These are phyloP conservation scores for Candida ficus DNA, from an alignment of 805 yeast genomes.

Conservation along the genomic window DNA sequence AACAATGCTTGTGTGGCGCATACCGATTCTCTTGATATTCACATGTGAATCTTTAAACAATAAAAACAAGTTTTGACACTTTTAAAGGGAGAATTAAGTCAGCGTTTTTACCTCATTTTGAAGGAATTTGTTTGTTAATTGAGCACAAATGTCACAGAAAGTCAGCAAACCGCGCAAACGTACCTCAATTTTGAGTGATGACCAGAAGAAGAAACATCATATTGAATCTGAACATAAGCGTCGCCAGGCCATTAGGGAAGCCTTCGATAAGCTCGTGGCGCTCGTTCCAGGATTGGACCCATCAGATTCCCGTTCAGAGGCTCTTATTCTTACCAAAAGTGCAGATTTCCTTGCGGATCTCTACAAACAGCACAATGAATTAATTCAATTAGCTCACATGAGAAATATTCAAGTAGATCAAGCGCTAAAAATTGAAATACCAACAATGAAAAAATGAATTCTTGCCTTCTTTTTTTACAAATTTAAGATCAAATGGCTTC, in stretches of 20 bases:
- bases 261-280: constrained; percentile 70
- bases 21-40: too few relatives aligned
- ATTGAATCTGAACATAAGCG: constrained; percentile 85
- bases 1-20: too few relatives aligned
- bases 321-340: constrained; percentile 63
- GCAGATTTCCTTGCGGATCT: constrained; percentile 50
- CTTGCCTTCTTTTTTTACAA: too few relatives aligned
- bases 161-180: constrained; percentile 12
- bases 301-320: constrained; percentile 77
- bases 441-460: too few relatives aligned
- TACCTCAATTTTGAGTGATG: constrained; percentile 25
- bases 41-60: too few relatives aligned
- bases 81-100: too few relatives aligned
- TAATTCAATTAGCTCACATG: constrained; percentile 36
- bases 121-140: too few relatives aligned
- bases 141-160: too few relatives aligned
- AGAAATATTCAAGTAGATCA: constrained; percentile 24
- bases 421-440: constrained; percentile 1
- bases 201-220: constrained; percentile 57
- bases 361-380: constrained; percentile 42
- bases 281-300: constrained; percentile 68
- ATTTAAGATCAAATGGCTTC: too few relatives aligned
- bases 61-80: too few relatives aligned
- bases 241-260: constrained; percentile 77
- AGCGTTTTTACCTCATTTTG: too few relatives aligned